These are phyloP conservation scores for Colletotrichum truncatum DNA, from an alignment of 2,329 filamentous ascomycete species.

Conservation along the genomic window DNA sequence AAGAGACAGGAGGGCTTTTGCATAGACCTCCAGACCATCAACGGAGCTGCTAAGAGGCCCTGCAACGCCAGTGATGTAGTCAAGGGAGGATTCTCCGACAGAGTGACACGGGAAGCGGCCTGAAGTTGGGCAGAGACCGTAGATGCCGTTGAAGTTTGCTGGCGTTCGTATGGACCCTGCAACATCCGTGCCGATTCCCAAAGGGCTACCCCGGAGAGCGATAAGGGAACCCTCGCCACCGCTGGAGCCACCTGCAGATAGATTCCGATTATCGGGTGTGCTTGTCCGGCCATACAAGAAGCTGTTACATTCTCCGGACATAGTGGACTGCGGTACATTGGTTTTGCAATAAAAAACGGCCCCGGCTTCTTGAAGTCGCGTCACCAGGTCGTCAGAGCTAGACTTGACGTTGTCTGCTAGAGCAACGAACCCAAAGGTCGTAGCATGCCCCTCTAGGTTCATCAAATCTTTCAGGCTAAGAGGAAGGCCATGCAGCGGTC, in stretches of 20 bases:
- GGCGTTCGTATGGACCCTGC: slow-evolving; percentile 50
- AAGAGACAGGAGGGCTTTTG: slow-evolving; percentile 33
- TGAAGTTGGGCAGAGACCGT: slow-evolving; percentile 32
- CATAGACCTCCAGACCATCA: slow-evolving; percentile 44
- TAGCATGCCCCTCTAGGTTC: slow-evolving; percentile 57
- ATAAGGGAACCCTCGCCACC: slow-evolving; percentile 61
- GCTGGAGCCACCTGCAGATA: slow-evolving; percentile 70
- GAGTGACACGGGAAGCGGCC: slow-evolving; percentile 16
- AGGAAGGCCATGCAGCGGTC: slow-evolving; percentile 66
- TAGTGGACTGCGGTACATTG: slow-evolving; percentile 69
- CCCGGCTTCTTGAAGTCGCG: slow-evolving; percentile 63
- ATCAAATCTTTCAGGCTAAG: slow-evolving; percentile 68
- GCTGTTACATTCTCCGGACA: slow-evolving; percentile 66
- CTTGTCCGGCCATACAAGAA: slow-evolving; percentile 65
- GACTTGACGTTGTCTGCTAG: slow-evolving; percentile 49
- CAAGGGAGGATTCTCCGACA: background rate
- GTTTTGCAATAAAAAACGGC: slow-evolving; percentile 75
- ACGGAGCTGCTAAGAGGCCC: slow-evolving; percentile 44
- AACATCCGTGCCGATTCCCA: slow-evolving; percentile 52
- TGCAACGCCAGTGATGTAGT: slow-evolving; percentile 20
- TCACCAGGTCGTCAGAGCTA: slow-evolving; percentile 63
- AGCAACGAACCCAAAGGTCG: slow-evolving; percentile 61
- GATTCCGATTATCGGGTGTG: slow-evolving; percentile 68
- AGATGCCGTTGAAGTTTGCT: slow-evolving; percentile 40
- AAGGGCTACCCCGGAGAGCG: slow-evolving; percentile 47